Base-by-base conservation (phyloP, 331 rosid species). In the Prunus yedoensis region DNA sequence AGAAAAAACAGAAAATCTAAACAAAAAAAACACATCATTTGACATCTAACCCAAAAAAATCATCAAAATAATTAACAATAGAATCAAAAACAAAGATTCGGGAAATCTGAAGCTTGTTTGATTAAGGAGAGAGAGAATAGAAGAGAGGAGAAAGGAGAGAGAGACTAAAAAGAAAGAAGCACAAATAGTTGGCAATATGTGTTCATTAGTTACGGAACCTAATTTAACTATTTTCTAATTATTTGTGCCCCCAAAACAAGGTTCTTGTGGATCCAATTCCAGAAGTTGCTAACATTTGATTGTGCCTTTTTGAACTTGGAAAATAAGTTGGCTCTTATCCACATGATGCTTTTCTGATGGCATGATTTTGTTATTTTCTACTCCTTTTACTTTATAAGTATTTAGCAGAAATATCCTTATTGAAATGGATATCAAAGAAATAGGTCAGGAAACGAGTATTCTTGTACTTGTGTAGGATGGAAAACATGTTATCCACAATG, bases 181-280 rank as follows among this genome's bases (percentile, higher is more conserved):
- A 4, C 35, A 30, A 73, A 95, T 95, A 50, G 99, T 87, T 77
- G 99, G 99, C 68, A 95, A 95, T 80, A 95, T 95, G 99, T 95
- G 99, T 80, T 92, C 99, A 49, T 87, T 95, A 84, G 99, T 95
- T 72, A 95, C 99, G 14, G 99, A 95, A 63, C 94, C 99, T 16
- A 92, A 35, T 71, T 21, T 63, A 66, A 76, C 68, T 71, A 60
- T 77, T 61, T 85, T 57, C 73, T 87, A 73, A 88, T 77, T 81
- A 62, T 58, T 4, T 68, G 25, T 73, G 30, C 35, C 49, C 43
- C 52, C 66, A 77, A 30, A 30, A 30, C 35, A 4, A 30, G 35
- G 35, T 30, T 30, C 35, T 30, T 28, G 30, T 28, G 30, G 30
- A 28, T 27, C 28, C 28, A 27, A 27, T 2, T 27, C 28, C 28